Evolutionary conservation across 2,329 filamentous ascomycete genomes (phyloP).

Genomic region (Cercospora brassicicola): DNA sequence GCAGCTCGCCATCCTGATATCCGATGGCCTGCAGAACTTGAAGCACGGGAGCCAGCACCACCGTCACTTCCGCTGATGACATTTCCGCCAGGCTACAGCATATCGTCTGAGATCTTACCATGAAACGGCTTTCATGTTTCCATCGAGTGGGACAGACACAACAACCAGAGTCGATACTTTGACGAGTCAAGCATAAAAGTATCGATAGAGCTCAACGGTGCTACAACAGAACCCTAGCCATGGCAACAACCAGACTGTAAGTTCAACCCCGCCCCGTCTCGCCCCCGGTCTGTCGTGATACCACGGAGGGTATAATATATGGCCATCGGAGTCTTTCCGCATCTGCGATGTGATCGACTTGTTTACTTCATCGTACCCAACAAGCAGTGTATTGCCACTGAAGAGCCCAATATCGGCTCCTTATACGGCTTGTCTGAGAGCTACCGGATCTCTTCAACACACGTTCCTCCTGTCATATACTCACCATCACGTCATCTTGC

Average conservation of each 20-base stretch:
- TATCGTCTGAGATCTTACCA: background rate
- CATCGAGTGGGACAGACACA: background rate
- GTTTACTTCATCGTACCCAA: background rate
- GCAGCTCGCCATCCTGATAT: background rate
- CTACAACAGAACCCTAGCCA: background rate
- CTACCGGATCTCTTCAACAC: background rate
- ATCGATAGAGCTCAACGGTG: background rate
- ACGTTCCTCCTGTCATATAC: background rate
- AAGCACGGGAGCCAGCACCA: background rate
- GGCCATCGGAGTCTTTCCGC: background rate
- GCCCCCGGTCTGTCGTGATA: background rate
- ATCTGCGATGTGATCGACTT: background rate
- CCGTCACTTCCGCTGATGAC: background rate
- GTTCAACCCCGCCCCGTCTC: background rate
- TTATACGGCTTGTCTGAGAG: background rate
- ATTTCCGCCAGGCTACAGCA: background rate
- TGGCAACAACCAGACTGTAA: slow-evolving; percentile 2
- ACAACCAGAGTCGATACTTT: background rate
- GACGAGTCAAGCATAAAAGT: background rate
- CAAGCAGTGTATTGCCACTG: background rate
- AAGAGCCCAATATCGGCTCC: background rate
- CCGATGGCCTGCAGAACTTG: background rate
- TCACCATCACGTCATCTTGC: background rate
- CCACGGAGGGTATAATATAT: background rate
- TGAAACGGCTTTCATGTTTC: background rate